Evolutionary conservation across 1,139 yeast species (phyloP), one percentile per base, ranked within the genome.

Genomic region (Scheffersomyces titani): DNA sequence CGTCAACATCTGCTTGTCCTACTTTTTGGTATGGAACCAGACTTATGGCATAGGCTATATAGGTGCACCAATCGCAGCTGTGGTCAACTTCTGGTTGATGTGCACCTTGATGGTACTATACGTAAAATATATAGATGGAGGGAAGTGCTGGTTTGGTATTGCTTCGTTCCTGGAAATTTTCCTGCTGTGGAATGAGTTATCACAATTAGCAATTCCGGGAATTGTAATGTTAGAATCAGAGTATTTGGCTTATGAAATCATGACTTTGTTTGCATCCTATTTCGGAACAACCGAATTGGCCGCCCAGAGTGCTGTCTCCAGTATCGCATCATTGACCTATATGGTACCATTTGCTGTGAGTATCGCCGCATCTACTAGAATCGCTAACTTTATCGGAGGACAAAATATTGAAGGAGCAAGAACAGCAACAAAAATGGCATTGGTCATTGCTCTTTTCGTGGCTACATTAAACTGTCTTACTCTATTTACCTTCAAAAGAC

Each of bases 321-420:
- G 96, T 3, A 80, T 91, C 54, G 93, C 94, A 0, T 88, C 96
- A 1, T 75, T 92, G 54, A 77, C 92, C 0, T 92, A 90, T 65
- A 92, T 91, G 89, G 81, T 90, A 16, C 97, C 97, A 16, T 92
- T 92, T 77, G 94, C 97, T 0, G 85, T 91, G 5, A 88, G 97
- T 49, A 92, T 92, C 52, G 96, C 97, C 0, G 81, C 93, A 0
- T 88, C 96, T 0, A 92, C 97, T 0, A 80, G 98, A 72, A 88
- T 92, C 52, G 97, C 97, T 49, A 91, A 89, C 69, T 91, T 89
- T 65, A 84, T 92, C 56, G 98, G 98, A 4, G 96, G 94, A 0
- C 86, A 83, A 53, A 86, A 90, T 64, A 73, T 85, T 3, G 75
- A 74, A 30, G 72, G 75, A 0, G 97, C 97, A 2, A 81, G 84